Evolutionary conservation across 2,329 filamentous ascomycete genomes (phyloP), one percentile per base, ranked within the genome.

Genomic region (Fusarium nelsonii): DNA sequence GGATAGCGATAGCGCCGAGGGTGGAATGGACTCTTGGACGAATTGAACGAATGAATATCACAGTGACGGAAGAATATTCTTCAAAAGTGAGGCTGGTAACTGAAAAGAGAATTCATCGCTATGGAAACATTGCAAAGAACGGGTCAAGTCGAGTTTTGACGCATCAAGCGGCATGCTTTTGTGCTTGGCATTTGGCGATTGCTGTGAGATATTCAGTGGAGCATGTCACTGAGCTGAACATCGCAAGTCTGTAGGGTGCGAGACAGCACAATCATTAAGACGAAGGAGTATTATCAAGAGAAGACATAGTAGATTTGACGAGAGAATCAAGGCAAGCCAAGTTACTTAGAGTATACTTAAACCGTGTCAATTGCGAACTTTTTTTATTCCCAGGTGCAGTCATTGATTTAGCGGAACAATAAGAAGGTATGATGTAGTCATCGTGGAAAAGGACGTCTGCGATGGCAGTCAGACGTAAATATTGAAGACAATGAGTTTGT

Each of bases 1-100:
- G 62, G 62, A 18, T 65, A 52, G 16, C 6, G 62, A 18, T 65
- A 52, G 16, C 6, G 2, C 30, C 18, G 9, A 53, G 26, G 7
- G 4, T 34, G 7, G 4, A 26, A 12, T 33, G 11, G 12, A 16
- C 12, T 16, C 12, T 12, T 11, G 6, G 15, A 39, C 2, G 20
- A 16, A 11, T 48, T 52, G 11, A 20, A 16, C 36, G 28, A 59
- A 52, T 30, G 2, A 3, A 8, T 1, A 8, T 11, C 3, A 3
- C 23, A 18, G 8, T 12, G 10, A 9, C 4, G 15, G 10, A 36
- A 43, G 30, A 46, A 5, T 23, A 32, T 11, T 41, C 11, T 11
- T 7, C 0, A 3, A 9, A 28, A 8, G 10, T 34, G 45, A 64
- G 16, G 32, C 34, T 39, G 45, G 23, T 11, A 51, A 51, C 15